These are phyloP conservation scores for Venturia effusa DNA, from an alignment of 2,329 filamentous ascomycete species.

Conservation along the genomic window DNA sequence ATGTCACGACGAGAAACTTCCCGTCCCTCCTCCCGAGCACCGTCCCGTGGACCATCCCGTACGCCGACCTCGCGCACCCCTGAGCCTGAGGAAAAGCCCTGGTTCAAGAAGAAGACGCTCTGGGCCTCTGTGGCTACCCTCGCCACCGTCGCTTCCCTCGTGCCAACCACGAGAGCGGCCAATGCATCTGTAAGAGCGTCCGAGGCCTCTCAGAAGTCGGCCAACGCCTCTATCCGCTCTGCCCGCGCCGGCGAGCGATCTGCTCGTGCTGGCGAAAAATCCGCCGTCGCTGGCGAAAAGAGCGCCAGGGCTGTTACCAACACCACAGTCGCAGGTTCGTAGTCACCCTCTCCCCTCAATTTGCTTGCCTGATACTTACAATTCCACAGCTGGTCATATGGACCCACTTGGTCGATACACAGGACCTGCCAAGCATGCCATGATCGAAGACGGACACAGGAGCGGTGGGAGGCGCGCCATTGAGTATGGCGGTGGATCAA, in stretches of 20 bases:
- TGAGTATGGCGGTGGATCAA: background rate
- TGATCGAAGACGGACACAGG: background rate
- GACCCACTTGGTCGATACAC: constrained; percentile 5
- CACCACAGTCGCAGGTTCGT: background rate
- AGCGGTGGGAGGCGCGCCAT: background rate
- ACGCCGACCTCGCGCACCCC: background rate
- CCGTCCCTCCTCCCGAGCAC: background rate
- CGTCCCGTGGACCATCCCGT: background rate
- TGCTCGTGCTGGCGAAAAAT: background rate
- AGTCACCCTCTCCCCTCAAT: background rate
- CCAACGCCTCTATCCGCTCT: background rate
- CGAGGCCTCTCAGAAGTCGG: background rate
- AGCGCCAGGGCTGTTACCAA: constrained; percentile 5
- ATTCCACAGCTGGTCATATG: constrained; percentile 1
- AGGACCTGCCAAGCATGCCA: background rate
- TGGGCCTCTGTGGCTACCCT: constrained; percentile 10
- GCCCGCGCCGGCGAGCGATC: constrained; percentile 2
- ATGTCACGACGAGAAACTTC: background rate
- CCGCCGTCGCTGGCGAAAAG: background rate
- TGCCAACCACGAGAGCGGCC: constrained; percentile 5
- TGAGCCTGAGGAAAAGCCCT: constrained; percentile 8
- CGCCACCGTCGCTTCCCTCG: constrained; percentile 10
- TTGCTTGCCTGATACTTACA: background rate
- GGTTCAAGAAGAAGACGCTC: constrained; percentile 12
- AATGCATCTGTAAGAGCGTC: constrained; percentile 2